Evolutionary conservation across 2,329 filamentous ascomycete genomes (phyloP), one percentile per base, ranked within the genome.

Genomic region (Cladosporium sphaerospermum): DNA sequence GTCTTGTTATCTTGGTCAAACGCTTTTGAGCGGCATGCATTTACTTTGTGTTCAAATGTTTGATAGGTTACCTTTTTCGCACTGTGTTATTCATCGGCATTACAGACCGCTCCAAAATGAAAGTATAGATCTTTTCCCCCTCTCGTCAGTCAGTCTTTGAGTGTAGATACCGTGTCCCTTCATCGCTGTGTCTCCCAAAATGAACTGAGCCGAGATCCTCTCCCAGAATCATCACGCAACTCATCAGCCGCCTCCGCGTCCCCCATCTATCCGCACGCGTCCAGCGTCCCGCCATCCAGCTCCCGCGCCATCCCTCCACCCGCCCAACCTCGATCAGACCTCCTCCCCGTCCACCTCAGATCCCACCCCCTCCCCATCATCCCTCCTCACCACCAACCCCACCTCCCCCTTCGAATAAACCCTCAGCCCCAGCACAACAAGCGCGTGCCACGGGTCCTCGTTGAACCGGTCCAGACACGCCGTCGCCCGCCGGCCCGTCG

Each of bases 361-460:
- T 2, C 28, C 39, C 11, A 37, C 40, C 34, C 9, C 34, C 2
- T 36, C 34, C 11, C 16, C 10, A 9, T 11, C 36, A 8, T 39
- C 36, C 11, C 28, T 51, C 5, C 43, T 16, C 10, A 82, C 78
- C 57, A 77, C 72, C 72, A 14, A 84, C 73, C 69, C 73, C 34
- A 82, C 72, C 28, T 72, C 70, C 0, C 79, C 76, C 55, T 78
- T 74, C 48, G 74, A 76, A 60, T 81, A 83, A 0, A 84, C 79
- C 5, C 79, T 71, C 31, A 84, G 64, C 0, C 81, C 81, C 4
- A 83, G 74, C 13, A 83, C 79, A 56, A 78, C 81, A 1, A 82
- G 73, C 0, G 81, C 81, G 59, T 83, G 82, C 81, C 81, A 84
- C 0, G 79, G 79, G 55, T 78, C 75, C 14, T 71, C 68, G 40